Percentiles rank a stretch among this genome's conserved stretches.
phyloP scores from a whole-genome alignment of 257 asterid genomes.

The Ajuga chamaepitys region DNA sequence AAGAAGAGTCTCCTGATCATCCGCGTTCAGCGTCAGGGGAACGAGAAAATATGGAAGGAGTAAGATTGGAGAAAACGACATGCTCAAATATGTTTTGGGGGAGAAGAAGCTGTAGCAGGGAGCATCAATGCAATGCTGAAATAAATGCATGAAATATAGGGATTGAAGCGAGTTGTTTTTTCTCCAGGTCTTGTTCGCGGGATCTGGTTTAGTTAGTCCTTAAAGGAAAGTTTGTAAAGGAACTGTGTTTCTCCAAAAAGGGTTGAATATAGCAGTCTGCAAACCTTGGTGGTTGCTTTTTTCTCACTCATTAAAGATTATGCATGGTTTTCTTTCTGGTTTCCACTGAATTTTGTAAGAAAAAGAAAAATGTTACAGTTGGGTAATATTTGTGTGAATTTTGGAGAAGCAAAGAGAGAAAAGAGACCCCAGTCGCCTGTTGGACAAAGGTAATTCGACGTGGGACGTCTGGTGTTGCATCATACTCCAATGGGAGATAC shows the following conservation, averaged over 20 bases:
- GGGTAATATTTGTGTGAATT: too few species aligned
- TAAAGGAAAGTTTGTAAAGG: constrained; percentile 23
- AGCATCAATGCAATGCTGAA: constrained; percentile 90
- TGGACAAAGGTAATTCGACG: too few species aligned
- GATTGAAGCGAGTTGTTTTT: not conserved
- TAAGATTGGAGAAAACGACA: constrained; percentile 63
- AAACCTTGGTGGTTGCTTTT: too few species aligned
- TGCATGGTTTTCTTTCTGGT: too few species aligned
- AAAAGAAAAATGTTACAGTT: too few species aligned
- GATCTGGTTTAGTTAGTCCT: not conserved
- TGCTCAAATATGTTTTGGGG: constrained; percentile 96
- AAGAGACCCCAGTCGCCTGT: too few species aligned
- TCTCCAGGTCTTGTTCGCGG: not conserved
- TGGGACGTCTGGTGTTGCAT: too few species aligned
- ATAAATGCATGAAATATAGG: constrained; percentile 45
- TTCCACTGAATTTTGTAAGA: too few species aligned
- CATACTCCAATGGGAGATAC: too few species aligned
- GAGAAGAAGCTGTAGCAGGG: constrained; percentile 94
- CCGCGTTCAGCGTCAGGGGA: constrained; percentile 41
- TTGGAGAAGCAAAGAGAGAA: too few species aligned
- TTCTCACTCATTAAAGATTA: too few species aligned
- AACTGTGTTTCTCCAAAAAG: not conserved
- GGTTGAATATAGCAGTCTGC: not conserved
- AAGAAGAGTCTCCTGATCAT: constrained; percentile 53
- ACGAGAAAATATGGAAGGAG: constrained; percentile 46